phyloP scores from a whole-genome alignment of 768 basidiomycete species.

The Trametes sanguinea region DNA sequence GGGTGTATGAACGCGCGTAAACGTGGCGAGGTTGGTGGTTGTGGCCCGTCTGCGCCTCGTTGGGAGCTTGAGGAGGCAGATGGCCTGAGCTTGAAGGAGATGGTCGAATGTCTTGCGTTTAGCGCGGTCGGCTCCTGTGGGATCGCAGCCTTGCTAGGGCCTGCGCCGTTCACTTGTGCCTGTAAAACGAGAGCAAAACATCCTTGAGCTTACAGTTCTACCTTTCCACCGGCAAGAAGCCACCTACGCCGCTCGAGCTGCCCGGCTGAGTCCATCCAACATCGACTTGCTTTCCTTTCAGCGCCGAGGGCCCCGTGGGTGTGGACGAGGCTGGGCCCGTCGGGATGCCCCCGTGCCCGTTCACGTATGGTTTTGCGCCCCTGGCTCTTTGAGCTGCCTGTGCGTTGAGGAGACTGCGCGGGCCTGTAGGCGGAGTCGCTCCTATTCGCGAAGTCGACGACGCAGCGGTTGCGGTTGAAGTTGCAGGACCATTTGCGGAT shows the following conservation, averaged over 20 bases:
- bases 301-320: conserved; percentile 29
- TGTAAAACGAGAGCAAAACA: conserved; percentile 13
- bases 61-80: conserved; percentile 28
- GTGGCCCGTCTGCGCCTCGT: conserved; percentile 21
- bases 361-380: conserved; percentile 46
- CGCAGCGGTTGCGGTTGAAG: conserved; percentile 36
- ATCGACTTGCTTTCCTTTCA: conserved; percentile 48
- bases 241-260: conserved; percentile 33
- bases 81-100: conserved; percentile 32
- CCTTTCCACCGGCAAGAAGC: conserved; percentile 6
- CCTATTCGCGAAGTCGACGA: conserved; percentile 43
- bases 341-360: conserved; percentile 41
- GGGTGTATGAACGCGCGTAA: conserved; percentile 31
- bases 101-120: conserved; percentile 24
- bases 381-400: conserved; percentile 25
- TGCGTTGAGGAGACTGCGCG: conserved; percentile 52
- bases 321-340: conserved; percentile 28
- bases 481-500: conserved; percentile 36
- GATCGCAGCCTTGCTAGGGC: conserved; percentile 24
- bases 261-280: conserved; percentile 34
- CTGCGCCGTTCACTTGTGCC: conserved; percentile 28
- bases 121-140: conserved; percentile 27
- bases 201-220: conserved; percentile 22
- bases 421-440: conserved; percentile 63
- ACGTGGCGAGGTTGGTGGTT: conserved; percentile 36